These are phyloP conservation scores for Sporisorium scitamineum DNA, from an alignment of 1,284 basidiomycete species.

Conservation along the genomic window DNA sequence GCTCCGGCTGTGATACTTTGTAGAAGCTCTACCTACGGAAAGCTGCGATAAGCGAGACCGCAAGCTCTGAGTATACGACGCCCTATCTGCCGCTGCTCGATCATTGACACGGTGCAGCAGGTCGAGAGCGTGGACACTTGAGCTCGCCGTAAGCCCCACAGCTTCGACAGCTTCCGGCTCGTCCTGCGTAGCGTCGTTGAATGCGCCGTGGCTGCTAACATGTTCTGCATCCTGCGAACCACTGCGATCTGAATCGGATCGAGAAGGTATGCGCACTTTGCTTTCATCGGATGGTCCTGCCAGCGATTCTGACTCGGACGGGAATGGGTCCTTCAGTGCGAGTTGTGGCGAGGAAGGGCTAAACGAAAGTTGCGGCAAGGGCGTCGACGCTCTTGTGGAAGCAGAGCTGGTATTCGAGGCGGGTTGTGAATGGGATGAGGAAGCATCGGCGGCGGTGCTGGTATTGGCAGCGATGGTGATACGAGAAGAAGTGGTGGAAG, in stretches of 20 bases:
- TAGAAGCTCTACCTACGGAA: constrained; percentile 26
- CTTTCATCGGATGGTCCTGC: constrained; percentile 1
- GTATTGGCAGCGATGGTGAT: constrained; percentile 40
- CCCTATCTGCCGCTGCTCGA: constrained; percentile 37
- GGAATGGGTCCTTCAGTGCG: neutral
- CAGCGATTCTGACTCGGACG: neutral
- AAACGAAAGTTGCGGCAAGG: constrained; percentile 28
- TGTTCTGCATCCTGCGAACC: constrained; percentile 4
- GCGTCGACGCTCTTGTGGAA: constrained; percentile 32
- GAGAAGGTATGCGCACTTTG: constrained; percentile 7
- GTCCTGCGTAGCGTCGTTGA: constrained; percentile 28
- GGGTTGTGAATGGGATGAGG: constrained; percentile 1
- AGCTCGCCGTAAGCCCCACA: constrained; percentile 27
- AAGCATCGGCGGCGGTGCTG: constrained; percentile 36
- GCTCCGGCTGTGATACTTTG: constrained; percentile 25
- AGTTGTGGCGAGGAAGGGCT: constrained; percentile 23
- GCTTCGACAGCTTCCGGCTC: constrained; percentile 37
- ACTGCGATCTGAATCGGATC: constrained; percentile 7
- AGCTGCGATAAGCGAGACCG: constrained; percentile 33
- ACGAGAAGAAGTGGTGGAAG: constrained; percentile 30
- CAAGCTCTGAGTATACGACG: constrained; percentile 13
- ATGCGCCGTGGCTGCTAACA: constrained; percentile 17
- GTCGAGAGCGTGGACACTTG: constrained; percentile 45
- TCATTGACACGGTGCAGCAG: constrained; percentile 44
- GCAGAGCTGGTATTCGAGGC: constrained; percentile 20